Evolutionary conservation across 805 yeast species (phyloP).

Genomic region (Tetrapisispora pingtungensis): DNA sequence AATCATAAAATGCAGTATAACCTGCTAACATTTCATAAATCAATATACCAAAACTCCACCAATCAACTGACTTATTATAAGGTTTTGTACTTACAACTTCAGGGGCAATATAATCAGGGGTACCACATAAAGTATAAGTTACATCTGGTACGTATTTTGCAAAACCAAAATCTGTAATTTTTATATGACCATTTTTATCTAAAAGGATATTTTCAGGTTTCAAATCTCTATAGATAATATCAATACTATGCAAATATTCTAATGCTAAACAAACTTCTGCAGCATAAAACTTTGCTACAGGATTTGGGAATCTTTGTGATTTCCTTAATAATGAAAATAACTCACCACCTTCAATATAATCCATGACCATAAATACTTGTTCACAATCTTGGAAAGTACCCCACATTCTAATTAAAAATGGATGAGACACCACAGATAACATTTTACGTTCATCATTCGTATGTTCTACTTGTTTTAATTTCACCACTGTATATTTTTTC

Average conservation of each 20-base stretch:
- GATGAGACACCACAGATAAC: slow-evolving; percentile 76
- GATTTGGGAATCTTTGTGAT: slow-evolving; percentile 87
- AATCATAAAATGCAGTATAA: slow-evolving; percentile 86
- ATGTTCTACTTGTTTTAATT: slow-evolving; percentile 89
- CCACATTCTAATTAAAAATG: slow-evolving; percentile 88
- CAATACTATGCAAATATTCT: slow-evolving; percentile 75
- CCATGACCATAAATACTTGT: slow-evolving; percentile 88
- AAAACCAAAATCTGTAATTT: slow-evolving; percentile 86
- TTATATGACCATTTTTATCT: slow-evolving; percentile 80
- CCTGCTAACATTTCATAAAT: slow-evolving; percentile 93
- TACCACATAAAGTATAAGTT: slow-evolving; percentile 87
- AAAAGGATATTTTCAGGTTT: slow-evolving; percentile 84
- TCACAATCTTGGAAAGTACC: slow-evolving; percentile 85
- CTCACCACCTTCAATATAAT: slow-evolving; percentile 92
- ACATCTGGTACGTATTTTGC: slow-evolving; percentile 86
- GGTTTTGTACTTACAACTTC: slow-evolving; percentile 90
- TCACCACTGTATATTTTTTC: slow-evolving; percentile 78
- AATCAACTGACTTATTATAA: slow-evolving; percentile 86
- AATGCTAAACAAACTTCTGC: slow-evolving; percentile 79
- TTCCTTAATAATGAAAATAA: slow-evolving; percentile 73
- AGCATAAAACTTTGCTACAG: slow-evolving; percentile 90
- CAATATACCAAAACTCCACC: slow-evolving; percentile 94
- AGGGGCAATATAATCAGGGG: slow-evolving; percentile 94
- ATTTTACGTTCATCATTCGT: slow-evolving; percentile 89
- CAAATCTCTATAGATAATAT: slow-evolving; percentile 78